Evolutionary conservation across 2,329 filamentous ascomycete genomes (phyloP).

Genomic region (Monilinia aucupariae): DNA sequence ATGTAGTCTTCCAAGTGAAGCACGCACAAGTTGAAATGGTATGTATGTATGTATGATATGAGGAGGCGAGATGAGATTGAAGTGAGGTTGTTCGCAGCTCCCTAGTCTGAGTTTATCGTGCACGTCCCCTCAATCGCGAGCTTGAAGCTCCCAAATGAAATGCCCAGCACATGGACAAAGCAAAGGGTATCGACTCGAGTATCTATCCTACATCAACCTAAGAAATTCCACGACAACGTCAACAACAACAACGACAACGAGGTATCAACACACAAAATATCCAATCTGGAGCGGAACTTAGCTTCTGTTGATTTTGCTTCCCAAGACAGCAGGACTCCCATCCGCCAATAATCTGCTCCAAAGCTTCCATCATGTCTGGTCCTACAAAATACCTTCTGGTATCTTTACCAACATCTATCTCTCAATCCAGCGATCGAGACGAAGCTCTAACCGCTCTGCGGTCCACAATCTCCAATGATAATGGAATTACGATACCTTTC

Average conservation of each 20-base stretch:
- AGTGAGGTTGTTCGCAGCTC: constrained; percentile 9
- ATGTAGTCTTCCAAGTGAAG: neutral
- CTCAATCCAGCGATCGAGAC: constrained; percentile 71
- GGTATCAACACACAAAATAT: neutral
- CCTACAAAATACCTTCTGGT: constrained; percentile 71
- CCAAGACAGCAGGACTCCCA: neutral
- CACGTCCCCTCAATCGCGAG: constrained; percentile 18
- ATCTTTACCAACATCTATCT: constrained; percentile 82
- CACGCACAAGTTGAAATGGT: too few relatives aligned
- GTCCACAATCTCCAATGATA: constrained; percentile 65
- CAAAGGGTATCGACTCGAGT: neutral
- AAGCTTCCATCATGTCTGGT: constrained; percentile 28
- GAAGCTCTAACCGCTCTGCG: constrained; percentile 75
- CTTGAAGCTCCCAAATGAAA: constrained; percentile 17
- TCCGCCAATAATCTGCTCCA: neutral
- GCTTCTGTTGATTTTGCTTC: neutral
- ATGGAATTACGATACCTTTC: constrained; percentile 72
- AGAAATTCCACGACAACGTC: neutral
- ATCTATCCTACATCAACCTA: neutral
- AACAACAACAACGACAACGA: neutral
- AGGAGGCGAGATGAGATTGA: too few relatives aligned
- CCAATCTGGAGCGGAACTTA: neutral
- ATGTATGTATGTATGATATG: too few relatives aligned
- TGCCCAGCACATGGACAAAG: neutral
- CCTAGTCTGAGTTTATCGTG: constrained; percentile 15